phyloP scores from a whole-genome alignment of 176 grass and related monocot genomes.

The Poa annua region DNA sequence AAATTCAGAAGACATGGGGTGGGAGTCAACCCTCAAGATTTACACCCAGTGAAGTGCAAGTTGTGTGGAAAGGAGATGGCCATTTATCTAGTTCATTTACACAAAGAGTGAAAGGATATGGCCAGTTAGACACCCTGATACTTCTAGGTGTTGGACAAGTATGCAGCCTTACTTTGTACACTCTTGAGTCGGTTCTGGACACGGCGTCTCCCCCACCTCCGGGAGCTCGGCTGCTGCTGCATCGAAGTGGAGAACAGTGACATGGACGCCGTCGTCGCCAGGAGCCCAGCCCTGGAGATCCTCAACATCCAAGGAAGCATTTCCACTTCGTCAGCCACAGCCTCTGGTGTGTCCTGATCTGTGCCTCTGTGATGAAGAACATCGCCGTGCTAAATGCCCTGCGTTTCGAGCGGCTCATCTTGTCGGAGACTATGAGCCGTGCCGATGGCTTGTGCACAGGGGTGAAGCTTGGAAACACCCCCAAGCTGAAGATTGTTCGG shows the following conservation, averaged over 20 bases:
- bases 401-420: background rate
- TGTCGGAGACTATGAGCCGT: background rate
- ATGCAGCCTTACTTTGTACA: no score
- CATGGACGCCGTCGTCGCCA: slow-evolving; percentile 17
- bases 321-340: background rate
- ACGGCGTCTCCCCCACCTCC: background rate
- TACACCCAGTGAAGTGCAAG: no score
- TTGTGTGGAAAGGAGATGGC: no score
- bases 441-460: background rate
- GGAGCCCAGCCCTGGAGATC: background rate
- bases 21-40: no score
- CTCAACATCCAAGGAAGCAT: background rate
- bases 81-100: no score
- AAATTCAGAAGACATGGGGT: no score
- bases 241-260: background rate
- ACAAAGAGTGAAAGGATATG: no score
- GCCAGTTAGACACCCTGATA: no score
- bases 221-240: slow-evolving; percentile 14
- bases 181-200: no score
- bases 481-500: slow-evolving; percentile 9
- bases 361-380: background rate
- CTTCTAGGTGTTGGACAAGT: no score
- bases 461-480: slow-evolving; percentile 14
- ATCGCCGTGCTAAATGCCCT: background rate
- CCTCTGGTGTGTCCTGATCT: slow-evolving; percentile 29